Conservation (phyloP, 2,329 filamentous ascomycete genomes). For the Claviceps pusilla region DNA sequence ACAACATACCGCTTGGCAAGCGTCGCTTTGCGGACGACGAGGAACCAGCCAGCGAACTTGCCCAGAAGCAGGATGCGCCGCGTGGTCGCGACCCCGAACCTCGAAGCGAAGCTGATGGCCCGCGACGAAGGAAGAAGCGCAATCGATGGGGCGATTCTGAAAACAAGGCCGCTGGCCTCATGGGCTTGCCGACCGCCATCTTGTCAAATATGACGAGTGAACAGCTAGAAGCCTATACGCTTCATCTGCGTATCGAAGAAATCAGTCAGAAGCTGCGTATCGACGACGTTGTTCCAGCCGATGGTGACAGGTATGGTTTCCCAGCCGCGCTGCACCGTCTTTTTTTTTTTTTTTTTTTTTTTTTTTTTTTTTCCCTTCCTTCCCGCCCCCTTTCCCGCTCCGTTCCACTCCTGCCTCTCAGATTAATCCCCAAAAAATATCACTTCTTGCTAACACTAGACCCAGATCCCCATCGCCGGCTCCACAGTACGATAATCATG, state of each 20-base stretch:
- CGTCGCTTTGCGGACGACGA: constrained; percentile 64
- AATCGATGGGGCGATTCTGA: constrained; percentile 98
- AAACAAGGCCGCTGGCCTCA: constrained; percentile 95
- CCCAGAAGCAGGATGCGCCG: constrained; percentile 43
- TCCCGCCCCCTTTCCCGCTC: too few relatives aligned
- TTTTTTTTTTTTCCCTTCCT: too few relatives aligned
- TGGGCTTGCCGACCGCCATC: constrained; percentile 93
- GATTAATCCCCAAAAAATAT: too few relatives aligned
- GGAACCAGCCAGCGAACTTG: constrained; percentile 16
- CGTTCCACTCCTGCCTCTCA: too few relatives aligned
- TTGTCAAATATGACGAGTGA: constrained; percentile 96
- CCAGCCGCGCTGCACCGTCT: neutral
- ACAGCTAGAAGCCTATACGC: constrained; percentile 90
- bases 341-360: neutral
- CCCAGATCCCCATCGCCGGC: constrained; percentile 82
- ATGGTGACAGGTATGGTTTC: constrained; percentile 71
- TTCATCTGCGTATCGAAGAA: constrained; percentile 94
- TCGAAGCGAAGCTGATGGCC: constrained; percentile 55
- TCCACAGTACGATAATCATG: constrained; percentile 97
- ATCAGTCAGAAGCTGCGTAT: constrained; percentile 99
- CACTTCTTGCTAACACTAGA: constrained; percentile 3
- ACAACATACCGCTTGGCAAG: constrained; percentile 89
- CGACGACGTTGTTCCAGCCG: constrained; percentile 93
- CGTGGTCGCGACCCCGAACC: constrained; percentile 85
- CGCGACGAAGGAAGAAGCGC: constrained; percentile 88